Percentiles rank a stretch among this genome's conserved stretches.
Conservation (phyloP, 2,329 filamentous ascomycete species). For the Ciborinia camelliae region DNA sequence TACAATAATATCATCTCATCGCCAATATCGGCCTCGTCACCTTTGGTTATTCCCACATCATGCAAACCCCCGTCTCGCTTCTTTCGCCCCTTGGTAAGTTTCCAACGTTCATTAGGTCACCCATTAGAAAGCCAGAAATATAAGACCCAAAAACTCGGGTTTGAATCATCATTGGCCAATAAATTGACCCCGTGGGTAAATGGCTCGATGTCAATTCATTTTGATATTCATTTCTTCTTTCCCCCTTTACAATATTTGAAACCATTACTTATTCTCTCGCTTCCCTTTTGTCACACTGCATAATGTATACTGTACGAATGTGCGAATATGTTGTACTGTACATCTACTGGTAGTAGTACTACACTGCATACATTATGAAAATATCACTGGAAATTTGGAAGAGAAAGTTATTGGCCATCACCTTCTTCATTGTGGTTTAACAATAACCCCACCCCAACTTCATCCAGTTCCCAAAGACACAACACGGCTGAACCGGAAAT, state of each 20-base stretch:
- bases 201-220: slow-evolving; percentile 21
- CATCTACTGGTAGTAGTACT: slow-evolving; percentile 1
- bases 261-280: not conserved
- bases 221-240: not conserved
- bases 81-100: slow-evolving; percentile 34
- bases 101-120: slow-evolving; percentile 15
- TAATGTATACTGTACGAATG: not conserved
- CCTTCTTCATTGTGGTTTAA: not conserved
- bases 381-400: not conserved
- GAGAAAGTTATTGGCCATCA: not conserved
- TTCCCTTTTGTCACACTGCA: not conserved
- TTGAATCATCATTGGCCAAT: slow-evolving; percentile 21
- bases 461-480: slow-evolving; percentile 6
- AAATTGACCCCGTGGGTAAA: slow-evolving; percentile 24
- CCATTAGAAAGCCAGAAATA: not conserved
- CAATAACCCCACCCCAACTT: not conserved
- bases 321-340: not conserved
- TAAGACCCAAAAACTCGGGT: not conserved
- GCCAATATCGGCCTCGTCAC: slow-evolving; percentile 1
- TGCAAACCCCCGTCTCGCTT: slow-evolving; percentile 30
- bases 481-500: slow-evolving; percentile 13
- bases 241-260: not conserved
- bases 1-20: not conserved
- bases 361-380: not conserved
- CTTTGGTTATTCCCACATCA: slow-evolving; percentile 21